These are phyloP conservation scores for Westerdykella aurantiaca DNA, from an alignment of 2,329 filamentous ascomycete genomes.

Conservation along the genomic window DNA sequence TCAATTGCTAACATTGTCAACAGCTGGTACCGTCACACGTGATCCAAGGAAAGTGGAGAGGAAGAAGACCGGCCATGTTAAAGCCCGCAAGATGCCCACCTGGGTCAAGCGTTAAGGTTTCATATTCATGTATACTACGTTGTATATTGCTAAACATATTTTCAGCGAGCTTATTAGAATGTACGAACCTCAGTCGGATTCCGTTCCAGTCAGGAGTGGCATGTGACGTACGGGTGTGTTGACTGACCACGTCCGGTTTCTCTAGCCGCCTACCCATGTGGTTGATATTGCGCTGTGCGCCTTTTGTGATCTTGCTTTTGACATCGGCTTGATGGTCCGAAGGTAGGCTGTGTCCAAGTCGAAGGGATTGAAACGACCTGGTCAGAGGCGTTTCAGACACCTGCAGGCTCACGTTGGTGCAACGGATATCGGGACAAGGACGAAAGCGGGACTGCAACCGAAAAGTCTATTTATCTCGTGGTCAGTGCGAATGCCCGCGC, in stretches of 20 bases:
- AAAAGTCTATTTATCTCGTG: too few species aligned
- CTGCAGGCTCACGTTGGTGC: too few species aligned
- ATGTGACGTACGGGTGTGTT: too few species aligned
- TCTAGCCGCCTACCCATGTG: too few species aligned
- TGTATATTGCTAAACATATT: slow-evolving; percentile 3
- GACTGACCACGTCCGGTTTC: too few species aligned
- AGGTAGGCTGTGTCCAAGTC: not conserved
- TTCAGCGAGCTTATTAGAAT: not conserved
- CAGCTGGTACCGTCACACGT: slow-evolving; percentile 88
- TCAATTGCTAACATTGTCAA: slow-evolving; percentile 40
- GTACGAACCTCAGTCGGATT: too few species aligned
- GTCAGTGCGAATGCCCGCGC: too few species aligned
- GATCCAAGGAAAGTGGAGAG: slow-evolving; percentile 91
- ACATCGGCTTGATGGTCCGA: slow-evolving; percentile 2
- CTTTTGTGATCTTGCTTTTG: not conserved
- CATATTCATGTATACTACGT: slow-evolving; percentile 23
- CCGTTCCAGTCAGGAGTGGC: too few species aligned
- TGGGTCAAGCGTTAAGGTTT: slow-evolving; percentile 77
- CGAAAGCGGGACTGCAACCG: too few species aligned
- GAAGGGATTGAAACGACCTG: too few species aligned
- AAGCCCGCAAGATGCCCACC: slow-evolving; percentile 94
- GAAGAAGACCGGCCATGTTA: slow-evolving; percentile 94
- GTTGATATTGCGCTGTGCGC: not conserved
- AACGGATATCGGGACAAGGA: too few species aligned
- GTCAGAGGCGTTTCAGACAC: too few species aligned